Evolutionary conservation across 768 basidiomycete genomes (phyloP).

Genomic region (Auricularia sp.): DNA sequence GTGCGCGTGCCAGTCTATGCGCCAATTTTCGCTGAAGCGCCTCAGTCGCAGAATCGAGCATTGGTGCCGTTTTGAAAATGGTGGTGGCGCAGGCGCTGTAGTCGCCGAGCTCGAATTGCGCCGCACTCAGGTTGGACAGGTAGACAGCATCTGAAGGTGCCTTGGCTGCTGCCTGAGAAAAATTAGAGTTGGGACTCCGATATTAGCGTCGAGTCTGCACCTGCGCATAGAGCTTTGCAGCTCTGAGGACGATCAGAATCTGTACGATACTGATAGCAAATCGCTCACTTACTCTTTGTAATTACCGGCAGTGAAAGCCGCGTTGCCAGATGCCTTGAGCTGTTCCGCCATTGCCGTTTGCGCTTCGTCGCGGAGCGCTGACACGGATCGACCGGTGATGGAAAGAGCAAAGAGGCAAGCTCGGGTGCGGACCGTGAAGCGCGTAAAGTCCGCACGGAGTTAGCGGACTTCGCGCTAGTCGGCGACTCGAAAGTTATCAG

Average conservation of each 20-base stretch:
- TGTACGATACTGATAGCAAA: background rate
- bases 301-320: background rate
- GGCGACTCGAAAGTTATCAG: too few relatives aligned
- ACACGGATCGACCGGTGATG: too few relatives aligned
- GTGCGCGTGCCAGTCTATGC: background rate
- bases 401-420: too few relatives aligned
- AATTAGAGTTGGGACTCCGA: background rate
- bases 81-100: conserved; percentile 10
- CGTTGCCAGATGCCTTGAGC: background rate
- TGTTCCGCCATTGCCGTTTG: background rate
- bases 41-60: background rate
- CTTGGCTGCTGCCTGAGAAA: conserved; percentile 15
- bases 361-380: too few relatives aligned
- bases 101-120: conserved; percentile 21
- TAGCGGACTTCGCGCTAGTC: too few relatives aligned
- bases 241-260: background rate
- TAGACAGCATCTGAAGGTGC: conserved; percentile 16
- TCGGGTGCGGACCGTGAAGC: too few relatives aligned
- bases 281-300: background rate
- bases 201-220: background rate
- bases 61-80: background rate
- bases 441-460: too few relatives aligned
- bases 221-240: background rate
- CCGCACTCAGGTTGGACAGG: conserved; percentile 23
- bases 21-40: background rate